phyloP scores from a whole-genome alignment of 169 alveolate genomes.

The Cryptosporidium bovis region DNA sequence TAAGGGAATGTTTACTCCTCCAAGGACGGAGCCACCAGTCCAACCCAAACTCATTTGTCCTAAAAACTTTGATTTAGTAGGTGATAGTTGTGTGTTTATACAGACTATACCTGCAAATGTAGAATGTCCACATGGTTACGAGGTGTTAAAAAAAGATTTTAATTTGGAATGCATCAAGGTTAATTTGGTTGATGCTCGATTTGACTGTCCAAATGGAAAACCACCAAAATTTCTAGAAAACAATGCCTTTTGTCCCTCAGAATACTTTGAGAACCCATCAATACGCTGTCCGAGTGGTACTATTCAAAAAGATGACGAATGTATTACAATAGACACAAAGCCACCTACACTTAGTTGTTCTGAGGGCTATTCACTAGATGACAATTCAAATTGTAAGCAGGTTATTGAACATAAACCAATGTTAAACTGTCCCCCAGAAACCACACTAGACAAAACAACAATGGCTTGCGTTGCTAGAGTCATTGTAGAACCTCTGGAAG shows the following conservation, averaged over 20 bases:
- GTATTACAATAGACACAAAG: constrained; percentile 26
- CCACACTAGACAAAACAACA: constrained; percentile 51
- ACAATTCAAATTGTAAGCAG: constrained; percentile 55
- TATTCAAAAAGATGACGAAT: constrained; percentile 20
- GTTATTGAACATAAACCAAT: constrained; percentile 64
- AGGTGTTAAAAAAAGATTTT: constrained; percentile 19
- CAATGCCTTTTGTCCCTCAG: constrained; percentile 50
- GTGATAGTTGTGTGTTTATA: constrained; percentile 25
- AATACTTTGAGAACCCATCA: constrained; percentile 9
- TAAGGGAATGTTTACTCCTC: constrained; percentile 6
- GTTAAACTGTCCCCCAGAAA: constrained; percentile 61
- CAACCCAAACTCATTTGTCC: constrained; percentile 58
- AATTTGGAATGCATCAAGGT: constrained; percentile 25
- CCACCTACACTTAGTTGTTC: constrained; percentile 44
- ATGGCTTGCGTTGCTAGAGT: constrained; percentile 65
- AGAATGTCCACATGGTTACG: constrained; percentile 61
- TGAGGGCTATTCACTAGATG: constrained; percentile 63
- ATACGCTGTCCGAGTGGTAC: constrained; percentile 44
- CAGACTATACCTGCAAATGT: constrained; percentile 63
- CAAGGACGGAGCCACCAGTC: constrained; percentile 44
- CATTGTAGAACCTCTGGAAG: constrained; percentile 69
- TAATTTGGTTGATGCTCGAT: constrained; percentile 24
- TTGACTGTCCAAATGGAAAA: constrained; percentile 52
- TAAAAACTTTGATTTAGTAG: constrained; percentile 48
- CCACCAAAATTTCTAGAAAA: constrained; percentile 48